These are phyloP conservation scores for Hypoxylon sp. DNA, from an alignment of 2,329 filamentous ascomycete genomes.

Conservation along the genomic window DNA sequence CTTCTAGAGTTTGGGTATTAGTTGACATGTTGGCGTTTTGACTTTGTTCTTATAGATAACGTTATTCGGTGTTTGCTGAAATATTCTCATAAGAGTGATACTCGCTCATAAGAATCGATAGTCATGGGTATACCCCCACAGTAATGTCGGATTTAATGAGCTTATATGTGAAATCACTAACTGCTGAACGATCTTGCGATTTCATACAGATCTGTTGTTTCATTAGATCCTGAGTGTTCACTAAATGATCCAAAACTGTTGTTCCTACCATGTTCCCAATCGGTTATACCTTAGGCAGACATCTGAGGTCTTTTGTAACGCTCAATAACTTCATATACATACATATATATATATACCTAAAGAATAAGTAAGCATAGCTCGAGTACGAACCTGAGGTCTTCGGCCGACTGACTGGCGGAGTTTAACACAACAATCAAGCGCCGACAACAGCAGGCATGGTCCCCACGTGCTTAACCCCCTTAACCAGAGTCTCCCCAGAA, in stretches of 20 bases:
- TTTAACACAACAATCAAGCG: conserved; percentile 23
- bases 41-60: neutral
- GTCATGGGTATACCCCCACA: neutral
- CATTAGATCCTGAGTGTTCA: neutral
- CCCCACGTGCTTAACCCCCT: conserved; percentile 35
- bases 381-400: neutral
- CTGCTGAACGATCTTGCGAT: neutral
- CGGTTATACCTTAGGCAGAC: neutral
- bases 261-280: neutral
- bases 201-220: neutral
- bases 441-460: conserved; percentile 32
- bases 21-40: conserved; percentile 18
- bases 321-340: neutral
- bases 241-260: neutral
- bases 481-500: conserved; percentile 22
- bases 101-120: neutral
- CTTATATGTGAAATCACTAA: neutral
- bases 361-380: neutral
- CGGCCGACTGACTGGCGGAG: no score
- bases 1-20: neutral
- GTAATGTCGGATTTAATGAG: neutral
- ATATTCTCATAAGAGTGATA: neutral
- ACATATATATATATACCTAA: no score
- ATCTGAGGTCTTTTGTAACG: neutral
- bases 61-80: neutral